Evolutionary conservation across 2,329 filamentous ascomycete genomes (phyloP).

Genomic region (Colletotrichum spaethianum): DNA sequence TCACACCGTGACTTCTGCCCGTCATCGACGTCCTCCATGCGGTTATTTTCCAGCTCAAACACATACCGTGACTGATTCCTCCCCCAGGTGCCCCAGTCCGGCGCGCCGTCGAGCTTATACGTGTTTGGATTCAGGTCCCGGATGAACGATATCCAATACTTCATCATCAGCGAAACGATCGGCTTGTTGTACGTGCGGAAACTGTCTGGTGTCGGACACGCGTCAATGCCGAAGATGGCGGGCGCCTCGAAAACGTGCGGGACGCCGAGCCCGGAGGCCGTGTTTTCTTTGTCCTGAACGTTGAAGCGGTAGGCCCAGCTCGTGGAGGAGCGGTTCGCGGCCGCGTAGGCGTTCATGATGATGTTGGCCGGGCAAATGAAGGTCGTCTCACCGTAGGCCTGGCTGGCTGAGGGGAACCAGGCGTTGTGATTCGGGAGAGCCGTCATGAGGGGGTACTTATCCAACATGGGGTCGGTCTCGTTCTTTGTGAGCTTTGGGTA

Average conservation of each 20-base stretch:
- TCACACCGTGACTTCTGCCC: slow-evolving; percentile 55
- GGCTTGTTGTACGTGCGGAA: slow-evolving; percentile 61
- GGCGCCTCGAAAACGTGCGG: slow-evolving; percentile 63
- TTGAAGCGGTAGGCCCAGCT: slow-evolving; percentile 66
- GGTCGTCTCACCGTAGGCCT: slow-evolving; percentile 61
- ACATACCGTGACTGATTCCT: slow-evolving; percentile 52
- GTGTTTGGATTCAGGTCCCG: slow-evolving; percentile 60
- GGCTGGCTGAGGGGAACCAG: slow-evolving; percentile 60
- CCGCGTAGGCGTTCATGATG: slow-evolving; percentile 53
- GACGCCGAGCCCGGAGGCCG: slow-evolving; percentile 59
- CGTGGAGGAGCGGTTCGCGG: slow-evolving; percentile 40
- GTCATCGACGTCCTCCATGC: slow-evolving; percentile 55
- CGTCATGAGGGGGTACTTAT: slow-evolving; percentile 55
- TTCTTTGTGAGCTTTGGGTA: slow-evolving; percentile 58
- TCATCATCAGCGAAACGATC: slow-evolving; percentile 62
- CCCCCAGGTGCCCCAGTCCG: slow-evolving; percentile 59
- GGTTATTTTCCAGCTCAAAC: slow-evolving; percentile 56
- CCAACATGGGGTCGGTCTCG: slow-evolving; percentile 53
- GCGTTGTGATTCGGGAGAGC: slow-evolving; percentile 54
- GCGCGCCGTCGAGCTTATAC: slow-evolving; percentile 50
- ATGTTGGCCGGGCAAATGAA: slow-evolving; percentile 60
- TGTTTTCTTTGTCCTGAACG: slow-evolving; percentile 56
- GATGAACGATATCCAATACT: slow-evolving; percentile 66
- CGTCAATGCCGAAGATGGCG: slow-evolving; percentile 64
- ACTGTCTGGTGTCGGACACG: slow-evolving; percentile 50